These are phyloP conservation scores for Vachellia pachyceras DNA, from an alignment of 306 rosid genomes.

Conservation along the genomic window DNA sequence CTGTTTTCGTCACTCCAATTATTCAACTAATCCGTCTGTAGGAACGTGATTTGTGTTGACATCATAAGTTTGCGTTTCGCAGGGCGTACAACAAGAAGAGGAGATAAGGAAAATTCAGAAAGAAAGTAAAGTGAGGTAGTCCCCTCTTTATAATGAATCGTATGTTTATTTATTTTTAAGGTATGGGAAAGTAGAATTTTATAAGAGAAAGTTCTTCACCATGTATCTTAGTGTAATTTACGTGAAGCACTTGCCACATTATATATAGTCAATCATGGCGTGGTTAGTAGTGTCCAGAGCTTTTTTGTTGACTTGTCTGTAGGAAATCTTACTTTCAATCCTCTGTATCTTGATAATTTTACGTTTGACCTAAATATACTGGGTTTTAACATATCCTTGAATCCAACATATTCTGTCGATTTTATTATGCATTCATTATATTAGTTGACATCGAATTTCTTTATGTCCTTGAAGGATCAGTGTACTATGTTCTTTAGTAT, in stretches of 20 bases:
- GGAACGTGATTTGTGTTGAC: background rate
- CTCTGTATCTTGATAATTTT: background rate
- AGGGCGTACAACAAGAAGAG: slow-evolving; percentile 59
- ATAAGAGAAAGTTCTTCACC: background rate
- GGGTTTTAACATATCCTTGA: no score
- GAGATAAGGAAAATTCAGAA: slow-evolving; percentile 62
- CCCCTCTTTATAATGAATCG: background rate
- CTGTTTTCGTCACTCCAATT: background rate
- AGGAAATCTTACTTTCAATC: background rate
- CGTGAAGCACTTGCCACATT: background rate
- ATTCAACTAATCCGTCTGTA: background rate
- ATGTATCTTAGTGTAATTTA: background rate
- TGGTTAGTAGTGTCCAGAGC: background rate
- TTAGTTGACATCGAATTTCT: background rate
- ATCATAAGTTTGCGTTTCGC: slow-evolving; percentile 29
- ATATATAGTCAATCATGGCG: background rate
- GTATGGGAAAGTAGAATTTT: background rate
- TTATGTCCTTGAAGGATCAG: background rate
- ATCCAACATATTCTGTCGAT: background rate
- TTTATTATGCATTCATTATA: background rate
- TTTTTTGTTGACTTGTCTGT: background rate
- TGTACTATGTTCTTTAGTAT: background rate
- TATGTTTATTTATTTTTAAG: background rate
- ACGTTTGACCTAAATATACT: background rate
- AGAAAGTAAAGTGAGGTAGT: slow-evolving; percentile 75